A percentile compares a stretch with the other conserved stretches of the same genome.
Conservation (phyloP, 495 filamentous ascomycete species). For the Bathelium albidoporum region DNA sequence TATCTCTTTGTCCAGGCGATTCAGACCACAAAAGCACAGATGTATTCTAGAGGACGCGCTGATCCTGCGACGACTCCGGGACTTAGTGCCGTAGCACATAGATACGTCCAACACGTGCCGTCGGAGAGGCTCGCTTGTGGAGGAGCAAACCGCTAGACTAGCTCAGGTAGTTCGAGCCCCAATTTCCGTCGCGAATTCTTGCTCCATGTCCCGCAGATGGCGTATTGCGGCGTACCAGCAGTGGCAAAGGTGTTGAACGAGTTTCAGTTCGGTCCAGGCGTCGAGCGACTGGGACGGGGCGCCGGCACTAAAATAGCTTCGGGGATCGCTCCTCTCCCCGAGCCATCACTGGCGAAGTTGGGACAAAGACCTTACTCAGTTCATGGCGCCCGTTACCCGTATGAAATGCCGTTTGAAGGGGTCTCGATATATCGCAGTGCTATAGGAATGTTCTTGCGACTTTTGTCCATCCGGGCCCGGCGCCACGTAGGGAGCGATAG, state of each 20-base stretch:
- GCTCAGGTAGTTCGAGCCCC: background rate
- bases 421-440: background rate
- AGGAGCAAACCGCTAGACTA: background rate
- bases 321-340: background rate
- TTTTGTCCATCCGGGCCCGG: background rate
- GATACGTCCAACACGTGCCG: too few relatives aligned
- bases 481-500: background rate
- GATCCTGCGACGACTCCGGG: background rate
- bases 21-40: background rate
- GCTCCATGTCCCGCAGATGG: background rate
- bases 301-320: background rate
- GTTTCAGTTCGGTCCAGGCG: too few relatives aligned
- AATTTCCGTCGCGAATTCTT: background rate
- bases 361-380: background rate
- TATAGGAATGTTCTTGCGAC: background rate
- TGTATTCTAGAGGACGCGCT: background rate
- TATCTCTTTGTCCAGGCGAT: background rate
- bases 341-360: background rate
- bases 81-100: background rate
- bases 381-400: background rate
- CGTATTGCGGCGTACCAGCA: background rate
- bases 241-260: too few relatives aligned
- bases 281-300: too few relatives aligned
- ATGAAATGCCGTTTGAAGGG: background rate
- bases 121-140: background rate